Conservation (phyloP, 345 rosid species). For the Eucalyptus regnans region DNA sequence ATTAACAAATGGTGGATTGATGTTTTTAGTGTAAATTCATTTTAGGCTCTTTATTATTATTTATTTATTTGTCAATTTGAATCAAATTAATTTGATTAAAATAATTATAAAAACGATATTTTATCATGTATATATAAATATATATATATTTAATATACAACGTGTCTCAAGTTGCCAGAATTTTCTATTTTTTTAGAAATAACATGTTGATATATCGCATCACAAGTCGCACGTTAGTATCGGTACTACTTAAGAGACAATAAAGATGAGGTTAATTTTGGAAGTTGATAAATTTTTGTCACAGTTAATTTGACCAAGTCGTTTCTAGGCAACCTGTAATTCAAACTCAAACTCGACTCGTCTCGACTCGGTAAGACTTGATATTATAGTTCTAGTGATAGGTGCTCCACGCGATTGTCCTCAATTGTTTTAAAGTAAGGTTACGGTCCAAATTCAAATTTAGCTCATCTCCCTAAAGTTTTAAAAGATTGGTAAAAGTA, state of each 20-base stretch:
- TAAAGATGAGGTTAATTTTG: background rate
- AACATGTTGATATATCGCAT: accelerated
- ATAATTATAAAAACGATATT: too few relatives aligned
- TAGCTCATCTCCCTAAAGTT: background rate
- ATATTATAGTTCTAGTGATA: background rate
- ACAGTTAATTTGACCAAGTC: background rate
- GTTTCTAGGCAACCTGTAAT: background rate
- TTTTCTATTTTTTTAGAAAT: too few relatives aligned
- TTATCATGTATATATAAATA: too few relatives aligned
- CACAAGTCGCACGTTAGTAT: accelerated
- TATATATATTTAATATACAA: too few relatives aligned
- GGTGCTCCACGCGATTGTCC: background rate
- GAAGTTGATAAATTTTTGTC: background rate
- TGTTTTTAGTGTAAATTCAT: too few relatives aligned
- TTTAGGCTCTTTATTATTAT: too few relatives aligned
- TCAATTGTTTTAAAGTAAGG: background rate
- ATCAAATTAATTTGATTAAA: too few relatives aligned
- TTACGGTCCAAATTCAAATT: background rate
- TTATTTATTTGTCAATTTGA: too few relatives aligned
- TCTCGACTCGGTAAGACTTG: background rate
- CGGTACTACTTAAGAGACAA: background rate
- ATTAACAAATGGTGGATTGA: too few relatives aligned
- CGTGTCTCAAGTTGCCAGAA: too few relatives aligned
- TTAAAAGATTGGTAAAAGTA: background rate
- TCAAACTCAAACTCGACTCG: background rate